Evolutionary conservation across 768 basidiomycete species (phyloP).

Genomic region (Chalciporus chontae): DNA sequence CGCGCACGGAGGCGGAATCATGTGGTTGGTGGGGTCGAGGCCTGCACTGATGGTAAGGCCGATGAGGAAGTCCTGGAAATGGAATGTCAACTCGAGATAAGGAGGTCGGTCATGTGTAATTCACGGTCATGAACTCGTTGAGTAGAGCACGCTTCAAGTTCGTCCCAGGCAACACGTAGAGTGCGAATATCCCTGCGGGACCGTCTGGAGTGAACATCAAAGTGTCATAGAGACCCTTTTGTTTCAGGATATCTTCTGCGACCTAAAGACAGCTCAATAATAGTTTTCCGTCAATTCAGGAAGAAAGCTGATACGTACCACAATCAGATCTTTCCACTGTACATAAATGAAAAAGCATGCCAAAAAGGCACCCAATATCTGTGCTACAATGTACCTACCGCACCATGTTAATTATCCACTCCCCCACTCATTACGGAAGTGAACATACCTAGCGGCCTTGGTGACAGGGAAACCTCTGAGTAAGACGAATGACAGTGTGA

Average conservation of each 20-base stretch:
- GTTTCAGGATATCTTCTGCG: conserved; percentile 29
- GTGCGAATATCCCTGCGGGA: conserved; percentile 37
- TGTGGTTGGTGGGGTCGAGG: conserved; percentile 54
- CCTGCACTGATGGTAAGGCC: conserved; percentile 24
- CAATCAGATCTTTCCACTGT: conserved; percentile 55
- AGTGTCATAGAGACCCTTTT: conserved; percentile 25
- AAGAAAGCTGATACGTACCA: conserved; percentile 39
- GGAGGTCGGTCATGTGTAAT: background rate
- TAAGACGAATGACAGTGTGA: conserved; percentile 50
- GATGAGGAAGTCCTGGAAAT: conserved; percentile 15
- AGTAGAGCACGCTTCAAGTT: conserved; percentile 34
- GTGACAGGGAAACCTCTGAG: conserved; percentile 52
- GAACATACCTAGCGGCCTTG: conserved; percentile 47
- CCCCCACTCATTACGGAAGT: too few relatives aligned
- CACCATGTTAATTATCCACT: conserved; percentile 4
- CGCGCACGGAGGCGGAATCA: conserved; percentile 49
- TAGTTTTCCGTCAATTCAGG: too few relatives aligned
- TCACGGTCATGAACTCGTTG: conserved; percentile 39
- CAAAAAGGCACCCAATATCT: conserved; percentile 63
- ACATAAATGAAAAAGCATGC: conserved; percentile 58
- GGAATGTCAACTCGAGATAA: background rate
- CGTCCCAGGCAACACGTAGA: conserved; percentile 32
- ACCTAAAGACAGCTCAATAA: conserved; percentile 5
- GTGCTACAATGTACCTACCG: conserved; percentile 61
- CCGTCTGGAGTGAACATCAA: conserved; percentile 36